Conservation (phyloP, 768 basidiomycete genomes). For the Macrolepiota fuliginosa region DNA sequence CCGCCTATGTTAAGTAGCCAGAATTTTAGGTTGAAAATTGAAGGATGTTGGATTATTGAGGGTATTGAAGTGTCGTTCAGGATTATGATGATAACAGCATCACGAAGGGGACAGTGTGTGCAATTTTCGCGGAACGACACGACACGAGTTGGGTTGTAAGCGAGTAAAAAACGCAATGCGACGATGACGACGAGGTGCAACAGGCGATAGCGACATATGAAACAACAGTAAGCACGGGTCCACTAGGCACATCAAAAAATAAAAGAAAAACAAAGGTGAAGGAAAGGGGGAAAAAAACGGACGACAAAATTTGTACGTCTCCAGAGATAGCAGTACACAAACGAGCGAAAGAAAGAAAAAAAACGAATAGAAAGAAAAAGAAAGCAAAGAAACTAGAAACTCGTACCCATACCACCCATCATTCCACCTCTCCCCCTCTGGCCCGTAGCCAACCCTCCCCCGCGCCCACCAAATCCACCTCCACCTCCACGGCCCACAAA, state of each 20-base stretch:
- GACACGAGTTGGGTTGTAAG: neutral
- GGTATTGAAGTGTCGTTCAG: neutral
- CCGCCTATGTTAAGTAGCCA: slow-evolving; percentile 9
- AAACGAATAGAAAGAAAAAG: slow-evolving; percentile 16
- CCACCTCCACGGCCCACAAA: slow-evolving; percentile 48
- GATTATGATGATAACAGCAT: neutral
- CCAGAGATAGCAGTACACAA: neutral
- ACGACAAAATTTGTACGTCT: slow-evolving; percentile 2
- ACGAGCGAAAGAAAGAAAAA: neutral
- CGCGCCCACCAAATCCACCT: slow-evolving; percentile 26
- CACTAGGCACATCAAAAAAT: slow-evolving; percentile 18
- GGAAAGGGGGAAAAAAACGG: slow-evolving; percentile 10
- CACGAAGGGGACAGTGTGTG: neutral
- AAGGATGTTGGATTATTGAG: slow-evolving; percentile 3
- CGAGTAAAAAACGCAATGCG: slow-evolving; percentile 12
- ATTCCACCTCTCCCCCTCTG: slow-evolving; percentile 54
- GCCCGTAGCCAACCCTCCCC: slow-evolving; percentile 40
- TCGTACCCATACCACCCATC: slow-evolving; percentile 68
- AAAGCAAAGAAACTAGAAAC: slow-evolving; percentile 36
- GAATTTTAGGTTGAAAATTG: slow-evolving; percentile 26
- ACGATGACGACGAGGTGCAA: neutral
- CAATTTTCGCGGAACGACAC: slow-evolving; percentile 19
- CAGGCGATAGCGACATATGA: slow-evolving; percentile 8
- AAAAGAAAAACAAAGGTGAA: slow-evolving; percentile 19
- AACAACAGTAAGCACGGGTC: slow-evolving; percentile 40